Evolutionary conservation across 352 stramenopile genomes (phyloP), one percentile per base, ranked within the genome.

Genomic region (Globisporangium iwayamae): DNA sequence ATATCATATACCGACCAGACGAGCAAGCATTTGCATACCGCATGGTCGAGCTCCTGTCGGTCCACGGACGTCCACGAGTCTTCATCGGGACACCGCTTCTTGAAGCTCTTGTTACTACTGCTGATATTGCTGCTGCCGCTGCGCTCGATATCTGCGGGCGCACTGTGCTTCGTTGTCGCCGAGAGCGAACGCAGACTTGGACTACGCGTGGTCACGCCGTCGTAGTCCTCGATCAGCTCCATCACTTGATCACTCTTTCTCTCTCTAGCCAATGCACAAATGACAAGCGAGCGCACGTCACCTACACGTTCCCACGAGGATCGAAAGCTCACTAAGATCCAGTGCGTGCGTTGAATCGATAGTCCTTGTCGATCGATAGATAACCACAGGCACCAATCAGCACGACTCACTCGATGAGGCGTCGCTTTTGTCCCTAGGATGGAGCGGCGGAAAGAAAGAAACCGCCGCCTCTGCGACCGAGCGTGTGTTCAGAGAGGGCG

Each of bases 51-150:
- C 65, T 94, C 85, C 65, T 91, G 79, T 56, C 72, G 81, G 58
- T 94, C 82, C 22, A 94, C 85, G 7, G 87, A 77, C 58, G 85
- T 94, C 85, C 85, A 94, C 71, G 83, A 92, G 67, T 94, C 85
- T 46, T 94, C 85, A n/a, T 91, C 83, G 16, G 74, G 64, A 50
- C 64, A 72, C 32, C 73, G 73, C 60, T 78, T 76, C 51, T 66
- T 66, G 22, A 38, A 32, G 61, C 51, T 66, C 39, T 46, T 66
- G 30, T 20, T 54, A 13, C 9, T 18, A 13, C 11, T 48, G 18
- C 16, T 48, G 43, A 28, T 28, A 28, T 28, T 28, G 25, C 43
- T 48, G 43, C 14, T 50, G 45, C 18, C 28, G 45, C 8, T 39
- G 53, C 32, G 53, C 16, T 66, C 51, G 34, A 52, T 43, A 22